Conservation (phyloP, 495 filamentous ascomycete genomes). For the Cercophora sp. region DNA sequence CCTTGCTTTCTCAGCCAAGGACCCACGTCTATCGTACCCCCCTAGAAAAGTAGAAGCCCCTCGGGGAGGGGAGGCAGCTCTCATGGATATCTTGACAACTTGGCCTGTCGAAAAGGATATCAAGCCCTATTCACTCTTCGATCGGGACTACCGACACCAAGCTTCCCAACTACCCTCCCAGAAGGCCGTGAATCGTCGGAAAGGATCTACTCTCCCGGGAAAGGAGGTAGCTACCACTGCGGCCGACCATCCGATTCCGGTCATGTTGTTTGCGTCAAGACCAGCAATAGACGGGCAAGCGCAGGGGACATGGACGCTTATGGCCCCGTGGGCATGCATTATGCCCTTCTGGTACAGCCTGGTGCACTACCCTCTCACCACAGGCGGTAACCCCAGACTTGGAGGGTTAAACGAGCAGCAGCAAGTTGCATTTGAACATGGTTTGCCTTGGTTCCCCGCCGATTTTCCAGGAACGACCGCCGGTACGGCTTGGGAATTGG, state of each 20-base stretch:
- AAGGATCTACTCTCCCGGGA: slow-evolving; percentile 62
- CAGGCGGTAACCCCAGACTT: slow-evolving; percentile 73
- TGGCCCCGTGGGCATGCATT: slow-evolving; percentile 91
- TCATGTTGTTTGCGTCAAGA: slow-evolving; percentile 64
- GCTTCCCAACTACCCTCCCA: slow-evolving; percentile 70
- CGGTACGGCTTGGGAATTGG: slow-evolving; percentile 71
- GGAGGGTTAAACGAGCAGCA: slow-evolving; percentile 75
- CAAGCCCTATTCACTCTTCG: slow-evolving; percentile 59
- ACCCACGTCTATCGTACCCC: slow-evolving; percentile 79
- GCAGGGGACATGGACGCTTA: slow-evolving; percentile 75
- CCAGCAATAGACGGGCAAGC: slow-evolving; percentile 38
- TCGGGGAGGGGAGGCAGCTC: slow-evolving; percentile 45
- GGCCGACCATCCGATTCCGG: slow-evolving; percentile 77
- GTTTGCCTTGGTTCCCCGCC: slow-evolving; percentile 77
- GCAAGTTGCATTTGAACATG: slow-evolving; percentile 81
- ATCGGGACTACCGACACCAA: slow-evolving; percentile 55
- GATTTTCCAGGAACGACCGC: slow-evolving; percentile 82
- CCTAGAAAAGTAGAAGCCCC: slow-evolving; percentile 44
- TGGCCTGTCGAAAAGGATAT: slow-evolving; percentile 67
- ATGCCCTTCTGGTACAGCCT: slow-evolving; percentile 79
- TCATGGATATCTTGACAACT: slow-evolving; percentile 52
- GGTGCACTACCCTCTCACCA: slow-evolving; percentile 80
- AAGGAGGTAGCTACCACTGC: slow-evolving; percentile 52
- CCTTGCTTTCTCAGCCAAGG: slow-evolving; percentile 66
- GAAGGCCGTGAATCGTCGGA: slow-evolving; percentile 82